Evolutionary conservation across 108 stramenopile genomes (phyloP).

Genomic region (Skeletonema tropicum): DNA sequence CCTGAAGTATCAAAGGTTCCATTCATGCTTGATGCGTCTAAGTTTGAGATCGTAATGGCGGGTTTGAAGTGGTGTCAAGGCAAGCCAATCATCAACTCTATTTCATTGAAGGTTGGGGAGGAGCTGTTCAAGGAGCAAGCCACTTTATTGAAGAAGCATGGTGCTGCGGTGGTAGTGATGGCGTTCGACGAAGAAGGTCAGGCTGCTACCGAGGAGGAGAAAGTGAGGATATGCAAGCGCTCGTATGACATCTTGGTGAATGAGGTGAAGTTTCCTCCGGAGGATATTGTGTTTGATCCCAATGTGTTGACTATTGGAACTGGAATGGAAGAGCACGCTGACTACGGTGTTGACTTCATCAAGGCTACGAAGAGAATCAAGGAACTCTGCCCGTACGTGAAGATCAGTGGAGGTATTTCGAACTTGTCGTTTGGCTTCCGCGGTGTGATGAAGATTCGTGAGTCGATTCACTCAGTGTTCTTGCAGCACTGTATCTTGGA

Average conservation of each 20-base stretch:
- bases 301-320: constrained; percentile 99
- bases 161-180: constrained; percentile 99
- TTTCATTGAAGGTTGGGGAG: constrained; percentile 98
- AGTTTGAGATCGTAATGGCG: constrained; percentile 97
- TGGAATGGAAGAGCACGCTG: constrained; percentile 97
- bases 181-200: constrained; percentile 99
- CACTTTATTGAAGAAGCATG: constrained; percentile 93
- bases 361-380: constrained; percentile 94
- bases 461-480: constrained; percentile 98
- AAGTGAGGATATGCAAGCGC: constrained; percentile 98
- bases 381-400: constrained; percentile 94
- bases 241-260: constrained; percentile 98
- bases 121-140: constrained; percentile 97
- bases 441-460: constrained; percentile 95
- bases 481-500: constrained; percentile 62
- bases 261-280: constrained; percentile 96
- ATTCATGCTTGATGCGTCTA: constrained; percentile 98
- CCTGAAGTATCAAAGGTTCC: constrained; percentile 96
- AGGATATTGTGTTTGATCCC: constrained; percentile 99
- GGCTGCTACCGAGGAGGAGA: constrained; percentile 95
- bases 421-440: constrained; percentile 99
- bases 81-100: constrained; percentile 97
- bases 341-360: constrained; percentile 99
- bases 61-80: constrained; percentile 98
- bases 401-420: constrained; percentile 98